Conservation (phyloP, 2,329 filamentous ascomycete genomes). For the Ophiobolus disseminans region DNA sequence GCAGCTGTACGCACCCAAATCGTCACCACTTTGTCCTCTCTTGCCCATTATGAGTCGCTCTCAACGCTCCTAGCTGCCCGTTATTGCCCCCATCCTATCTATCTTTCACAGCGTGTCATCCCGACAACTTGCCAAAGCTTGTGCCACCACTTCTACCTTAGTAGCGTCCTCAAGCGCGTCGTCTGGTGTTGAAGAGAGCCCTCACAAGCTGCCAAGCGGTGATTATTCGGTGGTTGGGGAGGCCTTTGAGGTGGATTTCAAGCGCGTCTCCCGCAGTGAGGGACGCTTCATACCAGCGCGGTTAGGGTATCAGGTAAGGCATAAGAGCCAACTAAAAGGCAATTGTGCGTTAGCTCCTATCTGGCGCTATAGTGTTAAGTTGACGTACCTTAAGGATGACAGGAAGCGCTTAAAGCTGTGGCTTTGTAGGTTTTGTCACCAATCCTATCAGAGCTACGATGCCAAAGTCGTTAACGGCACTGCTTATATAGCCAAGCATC, state of each 20-base stretch:
- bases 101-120: no score
- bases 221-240: no score
- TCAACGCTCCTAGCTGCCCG: not conserved
- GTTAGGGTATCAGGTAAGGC: not conserved
- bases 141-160: not conserved
- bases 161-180: not conserved
- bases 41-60: not conserved
- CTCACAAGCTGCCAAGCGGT: no score
- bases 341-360: not conserved
- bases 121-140: not conserved
- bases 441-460: not conserved
- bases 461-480: not conserved
- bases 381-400: not conserved
- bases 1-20: no score
- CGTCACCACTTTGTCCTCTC: no score
- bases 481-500: not conserved
- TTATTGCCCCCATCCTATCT: not conserved
- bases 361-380: not conserved
- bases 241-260: not conserved
- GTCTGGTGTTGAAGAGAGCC: no score
- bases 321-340: not conserved
- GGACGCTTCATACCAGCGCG: not conserved
- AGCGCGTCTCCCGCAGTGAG: not conserved
- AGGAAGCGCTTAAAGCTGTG: not conserved
- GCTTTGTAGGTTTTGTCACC: no score